Evolutionary conservation across 805 yeast species (phyloP).

Genomic region (Wickerhamiella vanderwaltii): DNA sequence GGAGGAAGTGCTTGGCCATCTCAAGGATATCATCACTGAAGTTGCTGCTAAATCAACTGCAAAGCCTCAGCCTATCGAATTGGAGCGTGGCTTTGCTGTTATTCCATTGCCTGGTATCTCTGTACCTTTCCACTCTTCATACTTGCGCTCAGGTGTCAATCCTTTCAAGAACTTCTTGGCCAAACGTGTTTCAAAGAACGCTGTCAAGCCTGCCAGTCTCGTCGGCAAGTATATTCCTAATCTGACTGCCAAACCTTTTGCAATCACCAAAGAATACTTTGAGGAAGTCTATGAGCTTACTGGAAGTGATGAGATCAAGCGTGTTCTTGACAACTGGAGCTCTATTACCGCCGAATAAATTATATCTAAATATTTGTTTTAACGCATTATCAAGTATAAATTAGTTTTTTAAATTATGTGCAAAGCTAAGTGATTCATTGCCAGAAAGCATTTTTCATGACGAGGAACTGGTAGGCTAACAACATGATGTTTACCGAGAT

Average conservation of each 20-base stretch:
- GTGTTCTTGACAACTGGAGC: constrained; percentile 92
- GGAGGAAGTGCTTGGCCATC: constrained; percentile 80
- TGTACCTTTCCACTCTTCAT: constrained; percentile 99
- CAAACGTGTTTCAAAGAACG: constrained; percentile 89
- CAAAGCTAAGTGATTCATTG: constrained; percentile 25
- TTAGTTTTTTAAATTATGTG: constrained; percentile 12
- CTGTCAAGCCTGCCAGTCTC: constrained; percentile 88
- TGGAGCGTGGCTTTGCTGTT: constrained; percentile 96
- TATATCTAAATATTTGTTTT: no score
- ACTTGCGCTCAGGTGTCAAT: constrained; percentile 94
- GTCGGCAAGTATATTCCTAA: constrained; percentile 96
- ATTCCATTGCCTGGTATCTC: constrained; percentile 97
- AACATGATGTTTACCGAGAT: constrained; percentile 7
- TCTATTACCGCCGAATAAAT: constrained; percentile 37
- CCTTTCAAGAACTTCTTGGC: constrained; percentile 96
- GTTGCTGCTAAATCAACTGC: constrained; percentile 68
- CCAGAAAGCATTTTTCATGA: constrained; percentile 24
- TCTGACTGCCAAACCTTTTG: constrained; percentile 95
- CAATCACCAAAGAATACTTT: constrained; percentile 92
- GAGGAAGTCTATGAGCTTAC: constrained; percentile 91
- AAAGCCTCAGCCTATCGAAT: constrained; percentile 92
- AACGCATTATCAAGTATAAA: no score
- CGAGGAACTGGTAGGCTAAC: constrained; percentile 6
- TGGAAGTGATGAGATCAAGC: constrained; percentile 79
- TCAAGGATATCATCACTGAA: constrained; percentile 77